Evolutionary conservation across 352 stramenopile genomes (phyloP).

Genomic region (Phytophthora uliginosa): DNA sequence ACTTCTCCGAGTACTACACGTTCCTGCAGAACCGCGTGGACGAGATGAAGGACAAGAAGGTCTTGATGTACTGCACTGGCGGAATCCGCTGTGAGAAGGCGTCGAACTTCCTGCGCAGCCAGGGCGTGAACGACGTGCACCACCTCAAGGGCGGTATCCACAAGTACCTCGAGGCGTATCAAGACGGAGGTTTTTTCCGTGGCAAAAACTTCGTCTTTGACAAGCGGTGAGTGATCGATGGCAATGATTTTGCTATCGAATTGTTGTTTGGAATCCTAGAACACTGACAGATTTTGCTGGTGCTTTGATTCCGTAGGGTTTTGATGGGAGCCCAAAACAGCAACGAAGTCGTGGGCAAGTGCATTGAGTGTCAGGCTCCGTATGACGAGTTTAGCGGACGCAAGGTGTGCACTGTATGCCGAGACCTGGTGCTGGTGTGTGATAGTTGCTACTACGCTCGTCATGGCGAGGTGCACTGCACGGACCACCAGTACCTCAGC

Average conservation of each 20-base stretch:
- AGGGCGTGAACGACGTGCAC: constrained; percentile 65
- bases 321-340: constrained; percentile 63
- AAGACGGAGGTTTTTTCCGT: constrained; percentile 73
- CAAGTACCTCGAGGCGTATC: constrained; percentile 76
- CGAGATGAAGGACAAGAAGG: constrained; percentile 76
- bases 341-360: constrained; percentile 78
- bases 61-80: constrained; percentile 86
- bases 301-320: constrained; percentile 43
- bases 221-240: constrained; percentile 56
- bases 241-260: neutral
- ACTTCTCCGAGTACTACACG: constrained; percentile 81
- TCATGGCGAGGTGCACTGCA: constrained; percentile 79
- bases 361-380: constrained; percentile 66
- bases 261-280: neutral
- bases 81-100: constrained; percentile 85
- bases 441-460: constrained; percentile 67
- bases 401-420: constrained; percentile 80
- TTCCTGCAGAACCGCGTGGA: constrained; percentile 71
- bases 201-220: constrained; percentile 89
- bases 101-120: constrained; percentile 73
- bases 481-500: constrained; percentile 79
- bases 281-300: neutral
- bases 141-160: constrained; percentile 82
- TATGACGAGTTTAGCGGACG: constrained; percentile 75
- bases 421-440: constrained; percentile 78